A percentile compares a stretch with the other conserved stretches of the same genome.
Evolutionary conservation across 2,329 filamentous ascomycete genomes (phyloP).

Genomic region (Verticillium dahliae): DNA sequence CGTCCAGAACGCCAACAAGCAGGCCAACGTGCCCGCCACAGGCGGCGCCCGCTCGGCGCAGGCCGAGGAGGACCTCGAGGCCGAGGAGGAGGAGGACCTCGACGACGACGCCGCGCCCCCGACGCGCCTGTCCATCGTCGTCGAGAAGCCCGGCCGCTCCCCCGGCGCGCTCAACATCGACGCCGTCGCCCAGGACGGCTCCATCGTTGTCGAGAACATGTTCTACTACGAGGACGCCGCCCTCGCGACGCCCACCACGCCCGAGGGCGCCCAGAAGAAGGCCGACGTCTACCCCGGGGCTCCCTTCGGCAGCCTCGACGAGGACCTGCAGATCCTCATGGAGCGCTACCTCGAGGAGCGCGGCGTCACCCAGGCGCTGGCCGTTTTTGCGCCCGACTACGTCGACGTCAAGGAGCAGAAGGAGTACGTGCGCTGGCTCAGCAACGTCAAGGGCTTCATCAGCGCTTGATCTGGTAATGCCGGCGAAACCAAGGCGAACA

Average conservation of each 20-base stretch:
- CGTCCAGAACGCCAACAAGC: slow-evolving; percentile 46
- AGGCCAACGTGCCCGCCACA: slow-evolving; percentile 46
- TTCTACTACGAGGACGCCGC: slow-evolving; percentile 77
- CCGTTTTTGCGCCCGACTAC: slow-evolving; percentile 89
- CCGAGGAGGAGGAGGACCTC: slow-evolving; percentile 42
- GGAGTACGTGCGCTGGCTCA: slow-evolving; percentile 89
- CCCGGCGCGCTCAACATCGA: slow-evolving; percentile 78
- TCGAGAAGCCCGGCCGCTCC: slow-evolving; percentile 74
- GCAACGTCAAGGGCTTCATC: slow-evolving; percentile 79
- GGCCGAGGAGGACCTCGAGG: slow-evolving; percentile 45
- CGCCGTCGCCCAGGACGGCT: slow-evolving; percentile 77
- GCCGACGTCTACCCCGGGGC: slow-evolving; percentile 82
- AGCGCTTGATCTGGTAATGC: slow-evolving; percentile 46
- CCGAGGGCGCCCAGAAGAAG: slow-evolving; percentile 71
- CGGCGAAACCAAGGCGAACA: neutral
- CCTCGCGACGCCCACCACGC: slow-evolving; percentile 67
- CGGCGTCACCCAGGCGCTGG: slow-evolving; percentile 79
- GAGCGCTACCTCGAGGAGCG: slow-evolving; percentile 94
- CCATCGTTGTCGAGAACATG: slow-evolving; percentile 83
- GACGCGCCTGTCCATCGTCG: slow-evolving; percentile 74
- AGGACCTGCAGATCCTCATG: slow-evolving; percentile 87
- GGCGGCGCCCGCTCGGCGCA: slow-evolving; percentile 40
- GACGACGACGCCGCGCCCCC: slow-evolving; percentile 58
- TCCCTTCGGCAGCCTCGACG: slow-evolving; percentile 88
- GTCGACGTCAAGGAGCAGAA: slow-evolving; percentile 98